phyloP scores from a whole-genome alignment of 257 asterid genomes.

The Solanum stenotomum region DNA sequence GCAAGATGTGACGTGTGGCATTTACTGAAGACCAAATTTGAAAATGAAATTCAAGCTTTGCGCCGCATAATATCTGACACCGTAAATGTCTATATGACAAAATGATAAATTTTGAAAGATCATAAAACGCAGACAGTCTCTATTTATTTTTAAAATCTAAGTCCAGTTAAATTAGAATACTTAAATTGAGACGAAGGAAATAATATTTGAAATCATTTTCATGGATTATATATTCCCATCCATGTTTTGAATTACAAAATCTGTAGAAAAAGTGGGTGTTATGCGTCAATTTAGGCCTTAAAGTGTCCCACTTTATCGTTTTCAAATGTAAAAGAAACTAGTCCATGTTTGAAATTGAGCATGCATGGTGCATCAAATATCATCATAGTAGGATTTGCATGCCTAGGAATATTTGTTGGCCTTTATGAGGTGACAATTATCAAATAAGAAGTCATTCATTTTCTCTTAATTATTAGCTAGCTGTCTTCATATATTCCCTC shows the following conservation, averaged over 20 bases:
- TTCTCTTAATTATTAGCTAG: background rate
- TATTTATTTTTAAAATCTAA: too few relatives aligned
- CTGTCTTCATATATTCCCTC: background rate
- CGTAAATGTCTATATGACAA: too few relatives aligned
- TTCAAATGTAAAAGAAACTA: background rate
- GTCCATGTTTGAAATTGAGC: background rate
- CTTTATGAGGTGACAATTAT: background rate
- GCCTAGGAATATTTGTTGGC: background rate
- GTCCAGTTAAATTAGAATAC: too few relatives aligned
- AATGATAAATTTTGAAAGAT: too few relatives aligned
- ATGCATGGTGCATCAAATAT: background rate
- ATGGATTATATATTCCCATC: background rate
- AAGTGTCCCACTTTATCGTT: background rate
- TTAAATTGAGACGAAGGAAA: too few relatives aligned
- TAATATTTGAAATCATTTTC: background rate
- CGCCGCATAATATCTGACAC: constrained; percentile 1
- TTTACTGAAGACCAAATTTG: background rate
- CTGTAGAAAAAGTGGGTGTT: background rate
- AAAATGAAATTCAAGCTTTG: background rate
- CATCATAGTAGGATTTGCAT: background rate
- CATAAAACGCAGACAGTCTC: too few relatives aligned
- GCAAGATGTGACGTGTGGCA: background rate
- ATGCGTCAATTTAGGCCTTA: background rate
- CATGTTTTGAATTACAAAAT: background rate
- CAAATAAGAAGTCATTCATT: background rate